Evolutionary conservation across 805 yeast species (phyloP), one percentile per base, ranked within the genome.

Genomic region (Wickerhamiella parazyma): DNA sequence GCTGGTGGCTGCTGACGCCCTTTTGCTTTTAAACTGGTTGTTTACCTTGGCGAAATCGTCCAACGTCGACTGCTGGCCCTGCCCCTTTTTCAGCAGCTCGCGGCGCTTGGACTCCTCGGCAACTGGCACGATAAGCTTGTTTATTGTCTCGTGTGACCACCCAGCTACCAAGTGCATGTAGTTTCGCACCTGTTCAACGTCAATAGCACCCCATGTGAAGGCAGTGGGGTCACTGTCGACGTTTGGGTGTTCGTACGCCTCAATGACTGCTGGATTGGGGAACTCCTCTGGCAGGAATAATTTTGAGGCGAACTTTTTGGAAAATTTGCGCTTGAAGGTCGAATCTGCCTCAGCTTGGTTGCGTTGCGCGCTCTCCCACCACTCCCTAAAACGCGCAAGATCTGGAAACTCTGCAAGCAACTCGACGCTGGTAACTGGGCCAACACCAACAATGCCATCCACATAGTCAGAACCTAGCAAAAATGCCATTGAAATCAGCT

Each of bases 391-490:
- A 45, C 48, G 46, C 8, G 21, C 31, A 36, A 64, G 47, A 2
- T 59, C 65, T 58, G 75, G 77, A 62, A 89, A 91, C 52, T 87
- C 94, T 0, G 94, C 94, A 28, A 91, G 54, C 16, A 91, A 73
- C 59, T 91, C 96, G 75, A 85, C 75, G 0, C 94, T 91, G 16
- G 79, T 70, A 1, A 91, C 97, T 0, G 95, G 95, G 1, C 99
- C 99, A 47, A 91, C 71, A 2, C 97, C 94, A 46, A 82, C 79
- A 28, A 91, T 62, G 0, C 99, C 99, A 42, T 79, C 83, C 0
- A 98, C 87, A 58, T 91, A 91, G 63, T 91, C 98, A 60, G 95
- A 84, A 0, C 99, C 99, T 17, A 91, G 62, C 20, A 91, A 61
- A 38, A 78, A 69, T 0, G 96, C 98, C 47, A 91, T 62, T 36